phyloP scores from a whole-genome alignment of 495 filamentous ascomycete genomes.

The Bryoglossum gracile region DNA sequence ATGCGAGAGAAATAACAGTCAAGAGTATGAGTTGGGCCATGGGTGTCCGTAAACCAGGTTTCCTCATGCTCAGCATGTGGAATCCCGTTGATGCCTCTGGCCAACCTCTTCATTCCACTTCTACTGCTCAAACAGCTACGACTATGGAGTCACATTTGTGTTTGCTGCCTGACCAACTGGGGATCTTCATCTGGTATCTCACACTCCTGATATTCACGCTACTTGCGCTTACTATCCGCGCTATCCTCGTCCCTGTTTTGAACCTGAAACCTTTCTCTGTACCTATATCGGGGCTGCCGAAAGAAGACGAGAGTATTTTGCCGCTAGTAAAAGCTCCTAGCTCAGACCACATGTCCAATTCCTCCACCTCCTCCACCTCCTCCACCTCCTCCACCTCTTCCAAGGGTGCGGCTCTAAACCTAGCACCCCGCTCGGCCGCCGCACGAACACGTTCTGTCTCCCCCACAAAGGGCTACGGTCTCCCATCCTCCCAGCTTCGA shows the following conservation, averaged over 20 bases:
- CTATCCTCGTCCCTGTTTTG: conserved; percentile 47
- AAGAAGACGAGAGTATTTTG: conserved; percentile 16
- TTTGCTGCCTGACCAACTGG: conserved; percentile 79
- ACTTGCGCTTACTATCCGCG: conserved; percentile 49
- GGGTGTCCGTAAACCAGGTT: conserved; percentile 87
- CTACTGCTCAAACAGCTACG: conserved; percentile 16
- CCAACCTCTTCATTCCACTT: conserved; percentile 38
- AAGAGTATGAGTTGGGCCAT: conserved; percentile 93
- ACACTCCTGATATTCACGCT: conserved; percentile 54
- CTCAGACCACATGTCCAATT: conserved; percentile 13
- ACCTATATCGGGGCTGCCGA: no score
- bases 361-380: conserved; percentile 19
- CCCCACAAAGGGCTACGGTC: conserved; percentile 26
- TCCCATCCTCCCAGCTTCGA: conserved; percentile 15
- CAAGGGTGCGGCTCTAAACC: conserved; percentile 3
- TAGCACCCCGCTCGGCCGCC: conserved; percentile 20
- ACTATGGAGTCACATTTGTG: conserved; percentile 88
- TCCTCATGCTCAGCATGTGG: conserved; percentile 82
- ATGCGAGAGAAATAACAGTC: conserved; percentile 83
- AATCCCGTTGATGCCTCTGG: conserved; percentile 72
- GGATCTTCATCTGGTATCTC: conserved; percentile 72
- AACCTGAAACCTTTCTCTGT: conserved; percentile 39
- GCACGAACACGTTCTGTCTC: conserved; percentile 21
- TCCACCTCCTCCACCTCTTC: conserved; percentile 14
- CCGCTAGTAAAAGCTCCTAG: conserved; percentile 9